A percentile compares a stretch with the other conserved stretches of the same genome.
Evolutionary conservation across 2,329 filamentous ascomycete genomes (phyloP).

Genomic region (Botrytis porri): DNA sequence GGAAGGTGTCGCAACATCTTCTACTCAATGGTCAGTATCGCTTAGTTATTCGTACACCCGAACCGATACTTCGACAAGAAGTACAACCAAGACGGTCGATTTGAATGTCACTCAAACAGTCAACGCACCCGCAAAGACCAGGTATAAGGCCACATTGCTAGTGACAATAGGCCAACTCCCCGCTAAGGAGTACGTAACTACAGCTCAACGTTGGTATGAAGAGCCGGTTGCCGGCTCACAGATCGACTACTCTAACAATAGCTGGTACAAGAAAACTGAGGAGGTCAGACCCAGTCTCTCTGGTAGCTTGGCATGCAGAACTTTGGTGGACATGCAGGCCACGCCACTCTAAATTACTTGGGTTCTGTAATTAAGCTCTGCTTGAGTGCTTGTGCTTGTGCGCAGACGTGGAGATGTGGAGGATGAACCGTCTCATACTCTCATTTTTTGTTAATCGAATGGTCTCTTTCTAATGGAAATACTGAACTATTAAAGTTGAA

Average conservation of each 20-base stretch:
- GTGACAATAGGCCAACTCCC: not conserved
- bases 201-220: not conserved
- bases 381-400: not conserved
- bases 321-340: not conserved
- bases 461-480: not conserved
- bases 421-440: not conserved
- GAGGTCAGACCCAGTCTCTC: not conserved
- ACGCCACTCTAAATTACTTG: slow-evolving; percentile 3
- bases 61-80: not conserved
- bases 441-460: not conserved
- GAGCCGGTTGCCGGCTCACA: not conserved
- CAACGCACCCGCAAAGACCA: not conserved
- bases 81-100: not conserved
- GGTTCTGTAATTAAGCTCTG: not conserved
- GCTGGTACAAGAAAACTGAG: not conserved
- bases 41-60: not conserved
- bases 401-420: not conserved
- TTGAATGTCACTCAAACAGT: not conserved
- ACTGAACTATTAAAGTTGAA: not conserved
- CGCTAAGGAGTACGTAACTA: not conserved
- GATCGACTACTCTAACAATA: not conserved
- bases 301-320: not conserved
- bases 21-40: not conserved
- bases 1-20: not conserved
- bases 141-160: not conserved